These are phyloP conservation scores for Panellus pusillus DNA, from an alignment of 768 basidiomycete species.

Conservation along the genomic window DNA sequence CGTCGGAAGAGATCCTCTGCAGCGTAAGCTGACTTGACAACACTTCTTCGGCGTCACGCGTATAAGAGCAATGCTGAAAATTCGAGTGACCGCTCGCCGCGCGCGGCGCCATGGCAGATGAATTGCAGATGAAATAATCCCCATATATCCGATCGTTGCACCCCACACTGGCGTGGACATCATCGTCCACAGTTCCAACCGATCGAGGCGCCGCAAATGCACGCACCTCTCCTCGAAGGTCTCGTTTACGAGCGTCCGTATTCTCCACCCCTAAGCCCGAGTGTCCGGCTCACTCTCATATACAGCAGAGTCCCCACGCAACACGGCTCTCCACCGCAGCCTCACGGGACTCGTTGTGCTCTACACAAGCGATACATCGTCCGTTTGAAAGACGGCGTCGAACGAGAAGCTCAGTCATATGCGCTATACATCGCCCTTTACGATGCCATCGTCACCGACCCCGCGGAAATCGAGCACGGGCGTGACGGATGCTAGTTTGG, in stretches of 20 bases:
- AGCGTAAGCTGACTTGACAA: too few species aligned
- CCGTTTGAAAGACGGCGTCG: too few species aligned
- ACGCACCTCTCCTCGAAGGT: constrained; percentile 3
- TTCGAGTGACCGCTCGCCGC: too few species aligned
- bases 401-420: too few species aligned
- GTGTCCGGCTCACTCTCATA: not conserved
- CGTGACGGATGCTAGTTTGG: constrained; percentile 55
- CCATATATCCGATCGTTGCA: too few species aligned
- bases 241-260: constrained; percentile 5
- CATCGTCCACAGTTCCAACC: constrained; percentile 5
- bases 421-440: constrained; percentile 46
- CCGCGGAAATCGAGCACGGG: constrained; percentile 37
- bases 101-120: too few species aligned
- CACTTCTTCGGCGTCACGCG: too few species aligned
- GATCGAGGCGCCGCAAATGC: constrained; percentile 4
- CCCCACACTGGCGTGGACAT: not conserved
- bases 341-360: not conserved
- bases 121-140: too few species aligned
- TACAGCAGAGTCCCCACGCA: constrained; percentile 10
- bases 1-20: too few species aligned
- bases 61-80: too few species aligned
- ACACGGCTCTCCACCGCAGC: not conserved
- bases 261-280: too few species aligned
- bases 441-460: constrained; percentile 32
- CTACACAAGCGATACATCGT: too few species aligned